phyloP scores from a whole-genome alignment of 768 basidiomycete species.

The Panaeolus cyanescens region DNA sequence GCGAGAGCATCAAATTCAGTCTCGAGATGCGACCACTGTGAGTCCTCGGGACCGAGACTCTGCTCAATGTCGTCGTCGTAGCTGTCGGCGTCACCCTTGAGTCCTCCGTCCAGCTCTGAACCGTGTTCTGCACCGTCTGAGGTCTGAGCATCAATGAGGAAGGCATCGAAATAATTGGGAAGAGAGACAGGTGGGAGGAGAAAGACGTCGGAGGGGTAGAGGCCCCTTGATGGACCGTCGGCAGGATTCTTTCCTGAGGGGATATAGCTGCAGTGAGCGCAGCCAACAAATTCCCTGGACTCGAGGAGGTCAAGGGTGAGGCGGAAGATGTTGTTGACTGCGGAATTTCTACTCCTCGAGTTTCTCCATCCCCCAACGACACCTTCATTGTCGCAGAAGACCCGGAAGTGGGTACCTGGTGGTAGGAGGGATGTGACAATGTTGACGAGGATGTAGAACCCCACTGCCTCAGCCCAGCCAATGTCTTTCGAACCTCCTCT shows the following conservation, averaged over 20 bases:
- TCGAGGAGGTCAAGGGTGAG: constrained; percentile 7
- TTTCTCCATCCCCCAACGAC: constrained; percentile 39
- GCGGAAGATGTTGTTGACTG: constrained; percentile 23
- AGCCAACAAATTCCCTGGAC: not conserved
- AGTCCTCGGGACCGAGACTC: too few relatives aligned
- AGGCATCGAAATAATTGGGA: constrained; percentile 15
- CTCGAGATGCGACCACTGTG: not conserved
- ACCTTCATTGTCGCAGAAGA: constrained; percentile 35
- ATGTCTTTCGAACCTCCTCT: constrained; percentile 31
- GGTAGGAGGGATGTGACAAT: not conserved
- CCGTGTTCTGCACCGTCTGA: too few relatives aligned
- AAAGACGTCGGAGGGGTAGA: constrained; percentile 9
- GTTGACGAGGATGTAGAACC: constrained; percentile 37
- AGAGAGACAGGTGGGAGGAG: constrained; percentile 24
- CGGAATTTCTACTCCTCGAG: constrained; percentile 23
- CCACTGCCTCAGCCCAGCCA: constrained; percentile 44
- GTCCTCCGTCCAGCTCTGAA: too few relatives aligned
- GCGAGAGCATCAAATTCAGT: constrained; percentile 12
- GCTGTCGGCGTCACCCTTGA: too few relatives aligned
- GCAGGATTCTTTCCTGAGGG: constrained; percentile 24
- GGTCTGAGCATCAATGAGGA: too few relatives aligned
- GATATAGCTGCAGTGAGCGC: constrained; percentile 21
- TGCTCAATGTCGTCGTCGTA: too few relatives aligned
- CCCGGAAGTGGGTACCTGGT: constrained; percentile 9
- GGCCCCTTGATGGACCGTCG: constrained; percentile 26